These are phyloP conservation scores for Botrytis hyacinthi DNA, from an alignment of 2,329 filamentous ascomycete genomes.

Conservation along the genomic window DNA sequence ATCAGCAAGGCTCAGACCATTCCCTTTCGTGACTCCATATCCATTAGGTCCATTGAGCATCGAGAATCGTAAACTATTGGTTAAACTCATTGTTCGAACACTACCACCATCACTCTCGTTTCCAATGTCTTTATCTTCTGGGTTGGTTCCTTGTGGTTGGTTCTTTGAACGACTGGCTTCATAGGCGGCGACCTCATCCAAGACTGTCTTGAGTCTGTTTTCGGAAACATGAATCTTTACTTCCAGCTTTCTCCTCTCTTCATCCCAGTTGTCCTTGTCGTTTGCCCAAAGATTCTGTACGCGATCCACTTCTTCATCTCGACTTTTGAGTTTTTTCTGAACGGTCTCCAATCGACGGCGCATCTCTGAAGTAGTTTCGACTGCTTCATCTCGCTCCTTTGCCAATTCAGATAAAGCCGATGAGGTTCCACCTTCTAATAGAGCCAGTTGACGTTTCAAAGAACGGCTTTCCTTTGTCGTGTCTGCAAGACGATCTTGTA, in stretches of 20 bases:
- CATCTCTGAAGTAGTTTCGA: constrained; percentile 68
- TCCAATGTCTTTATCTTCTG: constrained; percentile 56
- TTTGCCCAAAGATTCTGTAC: constrained; percentile 78
- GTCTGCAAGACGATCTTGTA: constrained; percentile 60
- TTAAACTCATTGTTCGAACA: constrained; percentile 69
- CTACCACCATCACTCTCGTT: constrained; percentile 68
- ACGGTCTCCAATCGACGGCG: constrained; percentile 73
- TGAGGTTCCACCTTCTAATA: constrained; percentile 83
- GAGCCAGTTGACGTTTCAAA: constrained; percentile 78
- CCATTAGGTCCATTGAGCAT: constrained; percentile 57
- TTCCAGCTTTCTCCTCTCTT: constrained; percentile 78
- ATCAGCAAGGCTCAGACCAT: constrained; percentile 79
- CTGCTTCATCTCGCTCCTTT: constrained; percentile 80
- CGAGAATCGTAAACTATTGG: constrained; percentile 72
- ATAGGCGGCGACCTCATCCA: constrained; percentile 79
- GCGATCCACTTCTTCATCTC: constrained; percentile 80
- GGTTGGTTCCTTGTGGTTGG: constrained; percentile 58
- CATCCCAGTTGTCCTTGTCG: constrained; percentile 82
- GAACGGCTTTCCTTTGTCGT: constrained; percentile 75
- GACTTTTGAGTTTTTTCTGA: constrained; percentile 73
- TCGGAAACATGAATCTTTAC: constrained; percentile 88
- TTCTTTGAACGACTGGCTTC: constrained; percentile 54
- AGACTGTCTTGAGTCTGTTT: constrained; percentile 74
- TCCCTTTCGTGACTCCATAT: constrained; percentile 53
- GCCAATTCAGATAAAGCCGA: constrained; percentile 81